A percentile compares a stretch with the other conserved stretches of the same genome.
Evolutionary conservation across 345 rosid species (phyloP).

Genomic region (Capsella bursapastoris): DNA sequence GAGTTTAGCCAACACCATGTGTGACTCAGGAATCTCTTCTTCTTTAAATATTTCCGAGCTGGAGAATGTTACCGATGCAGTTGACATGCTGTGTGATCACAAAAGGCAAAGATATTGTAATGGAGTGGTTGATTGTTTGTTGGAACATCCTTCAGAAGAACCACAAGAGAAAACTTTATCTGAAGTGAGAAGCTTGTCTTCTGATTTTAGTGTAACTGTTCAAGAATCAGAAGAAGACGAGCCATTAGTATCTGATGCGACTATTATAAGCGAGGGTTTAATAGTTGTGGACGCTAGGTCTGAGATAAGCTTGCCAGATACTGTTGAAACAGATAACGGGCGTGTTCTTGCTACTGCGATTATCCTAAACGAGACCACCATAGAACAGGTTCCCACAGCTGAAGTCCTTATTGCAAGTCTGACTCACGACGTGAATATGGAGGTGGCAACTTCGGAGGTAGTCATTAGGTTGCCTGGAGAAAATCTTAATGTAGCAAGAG

Average conservation of each 20-base stretch:
- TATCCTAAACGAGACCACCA: slow-evolving; percentile 61
- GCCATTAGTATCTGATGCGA: slow-evolving; percentile 48
- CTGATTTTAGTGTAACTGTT: slow-evolving; percentile 44
- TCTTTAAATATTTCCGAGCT: slow-evolving; percentile 59
- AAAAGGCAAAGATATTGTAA: slow-evolving; percentile 36
- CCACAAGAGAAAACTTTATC: slow-evolving; percentile 43
- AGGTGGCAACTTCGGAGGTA: slow-evolving; percentile 57
- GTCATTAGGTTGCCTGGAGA: slow-evolving; percentile 67
- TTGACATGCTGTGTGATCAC: slow-evolving; percentile 57
- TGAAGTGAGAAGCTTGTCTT: slow-evolving; percentile 44
- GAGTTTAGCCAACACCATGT: slow-evolving; percentile 63
- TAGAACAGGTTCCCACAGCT: slow-evolving; percentile 66
- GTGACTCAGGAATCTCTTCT: slow-evolving; percentile 63
- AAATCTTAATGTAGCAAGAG: slow-evolving; percentile 55
- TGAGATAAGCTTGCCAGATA: slow-evolving; percentile 57
- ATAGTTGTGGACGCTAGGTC: slow-evolving; percentile 60
- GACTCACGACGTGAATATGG: slow-evolving; percentile 51
- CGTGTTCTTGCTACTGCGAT: slow-evolving; percentile 66
- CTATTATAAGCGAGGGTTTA: slow-evolving; percentile 58
- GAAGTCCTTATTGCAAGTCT: slow-evolving; percentile 61
- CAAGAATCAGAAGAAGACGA: slow-evolving; percentile 67
- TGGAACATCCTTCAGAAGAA: slow-evolving; percentile 38
- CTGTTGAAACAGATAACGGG: slow-evolving; percentile 51
- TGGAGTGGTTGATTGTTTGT: slow-evolving; percentile 41
- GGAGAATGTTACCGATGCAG: slow-evolving; percentile 68